Evolutionary conservation across 2,329 filamentous ascomycete genomes (phyloP), one percentile per base, ranked within the genome.

Genomic region (Orbilia quercus): DNA sequence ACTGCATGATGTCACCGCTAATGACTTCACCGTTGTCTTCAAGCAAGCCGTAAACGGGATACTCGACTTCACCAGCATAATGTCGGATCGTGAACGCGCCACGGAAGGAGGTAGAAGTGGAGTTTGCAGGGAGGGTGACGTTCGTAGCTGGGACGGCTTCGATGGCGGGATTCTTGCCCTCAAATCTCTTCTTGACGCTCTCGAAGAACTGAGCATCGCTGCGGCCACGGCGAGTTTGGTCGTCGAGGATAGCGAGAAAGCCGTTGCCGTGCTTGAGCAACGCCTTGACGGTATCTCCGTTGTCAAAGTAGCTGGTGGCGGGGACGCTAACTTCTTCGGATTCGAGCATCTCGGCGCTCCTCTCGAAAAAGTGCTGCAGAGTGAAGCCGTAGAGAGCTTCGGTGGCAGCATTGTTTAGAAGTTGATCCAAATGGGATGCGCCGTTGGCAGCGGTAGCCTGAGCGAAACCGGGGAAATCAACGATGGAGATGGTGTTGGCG

Each of bases 11-110:
- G 80, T 99, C 95, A 23, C 92, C 94, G 2, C 93, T 96, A 75
- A 99, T 95, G 75, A 96, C 88, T 80, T 99, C 95, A 59, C 93
- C 92, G 76, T 99, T 99, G 81, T 96, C 93, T 80, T 99, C 95
- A 1, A 98, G 86, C 20, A 99, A 83, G 3, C 91, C 91, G 77
- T 90, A 89, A 73, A 96, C 86, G 1, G 91, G 89, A 79, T 99
- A 99, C 74, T 99, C 95, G 3, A 99, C 91, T 80, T 98, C 95
- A 55, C 95, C 95, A 40, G 94, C 94, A 81, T 96, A 99, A 81
- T 99, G 95, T 81, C 91, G 92, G 65, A 99, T 89, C 0, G 92
- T 93, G 66, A 78, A 78, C 38, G 75, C 75, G 14, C 70, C 70
- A 18, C 70, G 70, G 82, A 99, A 99, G 54, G 89, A 84, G 81